Percentiles rank a stretch among this genome's conserved stretches.
Evolutionary conservation across 192 early-diverging fungal species (phyloP).

Genomic region (Gonapodya sp.): DNA sequence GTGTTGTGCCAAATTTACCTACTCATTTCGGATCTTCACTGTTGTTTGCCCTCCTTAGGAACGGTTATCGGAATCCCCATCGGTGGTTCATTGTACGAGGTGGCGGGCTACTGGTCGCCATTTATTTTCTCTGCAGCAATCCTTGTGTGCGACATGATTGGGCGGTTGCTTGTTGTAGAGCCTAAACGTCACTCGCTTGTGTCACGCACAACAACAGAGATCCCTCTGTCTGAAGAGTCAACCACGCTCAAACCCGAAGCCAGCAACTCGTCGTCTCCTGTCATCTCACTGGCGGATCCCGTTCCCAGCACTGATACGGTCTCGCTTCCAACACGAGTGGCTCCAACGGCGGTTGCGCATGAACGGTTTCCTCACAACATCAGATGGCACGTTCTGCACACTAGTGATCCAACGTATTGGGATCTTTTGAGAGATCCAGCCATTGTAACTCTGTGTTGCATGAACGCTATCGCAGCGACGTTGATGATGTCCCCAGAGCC

Average conservation of each 20-base stretch:
- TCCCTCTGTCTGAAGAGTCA: no score
- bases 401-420: not conserved
- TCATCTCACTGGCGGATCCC: no score
- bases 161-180: slow-evolving; percentile 50
- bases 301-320: not conserved
- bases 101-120: slow-evolving; percentile 55
- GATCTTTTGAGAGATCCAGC: not conserved
- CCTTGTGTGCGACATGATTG: slow-evolving; percentile 46
- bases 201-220: no score
- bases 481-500: slow-evolving; percentile 24
- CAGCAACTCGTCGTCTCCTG: not conserved
- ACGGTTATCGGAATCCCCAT: slow-evolving; percentile 55
- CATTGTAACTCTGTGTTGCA: not conserved
- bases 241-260: no score
- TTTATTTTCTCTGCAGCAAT: slow-evolving; percentile 59
- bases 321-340: not conserved
- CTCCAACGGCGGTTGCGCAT: not conserved
- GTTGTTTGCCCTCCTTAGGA: not conserved
- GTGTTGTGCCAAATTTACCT: not conserved
- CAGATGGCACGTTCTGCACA: not conserved
- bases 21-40: not conserved
- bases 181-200: not conserved
- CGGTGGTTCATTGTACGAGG: slow-evolving; percentile 54
- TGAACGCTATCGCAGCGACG: not conserved
- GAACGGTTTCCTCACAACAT: not conserved